Base-by-base conservation (phyloP, 177 flowering plant species). In the Vitis hybrid region DNA sequence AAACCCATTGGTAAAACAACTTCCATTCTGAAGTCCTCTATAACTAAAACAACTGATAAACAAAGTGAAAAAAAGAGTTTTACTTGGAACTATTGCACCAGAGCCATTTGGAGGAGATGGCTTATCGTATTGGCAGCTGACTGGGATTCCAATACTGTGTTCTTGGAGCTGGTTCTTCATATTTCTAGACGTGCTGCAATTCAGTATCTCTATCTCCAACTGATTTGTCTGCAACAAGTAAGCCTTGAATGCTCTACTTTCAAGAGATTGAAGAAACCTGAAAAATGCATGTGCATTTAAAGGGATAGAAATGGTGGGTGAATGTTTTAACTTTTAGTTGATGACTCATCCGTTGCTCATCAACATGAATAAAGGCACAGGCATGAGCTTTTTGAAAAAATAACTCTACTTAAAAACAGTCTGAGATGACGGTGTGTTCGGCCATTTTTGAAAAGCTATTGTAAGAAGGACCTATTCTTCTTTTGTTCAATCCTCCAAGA, bases 271-370 rank as follows among this genome's bases (percentile, higher is more conserved):
- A 19, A 19, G 19, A 19, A 19, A 19, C 19, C 19, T 19, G 19
- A 1, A 19, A 19, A 19, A 19, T 19, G 19, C 19, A 19, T 19
- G 19, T 19, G 19, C 19, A 19, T 19, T 64, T 70, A 74, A 60
- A 79, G 80, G 75, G 71, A 69, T 32, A 63, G 18, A 77, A 35
- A 65, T 70, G 72, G 71, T 27, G 19, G 66, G 71, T 65, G 69
- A 68, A 49, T 65, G 61, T 69, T 73, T 64, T 52, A 35, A 65
- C 52, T 69, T 73, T 52, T 52, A 19, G 50, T 69, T 77, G 60
- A 66, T 63, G 81, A 85, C 71, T 85, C 86, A 82, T 69, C 60
- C 2, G 12, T 69, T 59, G 71, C 66, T 78, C 83, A 82, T 70
- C 79, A 69, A 51, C 14, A 49, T 55, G 35, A 21, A 64, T 24